Evolutionary conservation across 331 rosid species (phyloP).

Genomic region (Malus hybrid): DNA sequence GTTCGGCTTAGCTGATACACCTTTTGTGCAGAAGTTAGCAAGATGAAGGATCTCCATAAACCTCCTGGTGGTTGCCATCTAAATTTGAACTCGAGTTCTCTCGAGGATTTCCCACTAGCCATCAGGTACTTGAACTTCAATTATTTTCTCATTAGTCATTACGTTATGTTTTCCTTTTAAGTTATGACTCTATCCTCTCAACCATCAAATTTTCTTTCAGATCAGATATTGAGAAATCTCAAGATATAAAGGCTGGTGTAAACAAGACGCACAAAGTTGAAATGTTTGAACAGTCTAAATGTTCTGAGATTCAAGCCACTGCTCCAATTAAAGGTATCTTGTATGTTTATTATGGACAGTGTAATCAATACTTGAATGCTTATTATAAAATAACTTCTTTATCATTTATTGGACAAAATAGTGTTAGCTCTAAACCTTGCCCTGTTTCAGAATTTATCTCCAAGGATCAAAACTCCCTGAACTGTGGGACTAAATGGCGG

Average conservation of each 20-base stretch:
- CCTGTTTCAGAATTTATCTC: slow-evolving; percentile 43
- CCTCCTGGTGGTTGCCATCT: slow-evolving; percentile 14
- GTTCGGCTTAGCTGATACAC: slow-evolving; percentile 8
- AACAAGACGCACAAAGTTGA: slow-evolving; percentile 20
- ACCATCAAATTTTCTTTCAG: slow-evolving; percentile 25
- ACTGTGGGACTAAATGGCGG: slow-evolving; percentile 62
- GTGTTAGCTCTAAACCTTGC: not conserved
- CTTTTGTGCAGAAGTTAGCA: slow-evolving; percentile 32
- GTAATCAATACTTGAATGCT: slow-evolving; percentile 2
- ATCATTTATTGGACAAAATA: slow-evolving; percentile 12
- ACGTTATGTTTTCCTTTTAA: slow-evolving; percentile 1
- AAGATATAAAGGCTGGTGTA: slow-evolving; percentile 25
- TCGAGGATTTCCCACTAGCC: slow-evolving; percentile 29
- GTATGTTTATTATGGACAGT: not conserved
- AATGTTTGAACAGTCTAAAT: slow-evolving; percentile 22
- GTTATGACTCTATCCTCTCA: slow-evolving; percentile 5
- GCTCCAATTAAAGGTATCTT: slow-evolving; percentile 44
- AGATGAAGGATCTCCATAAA: slow-evolving; percentile 26
- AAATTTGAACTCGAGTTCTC: slow-evolving; percentile 13
- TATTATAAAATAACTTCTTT: slow-evolving; percentile 4
- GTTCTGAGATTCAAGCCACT: slow-evolving; percentile 29
- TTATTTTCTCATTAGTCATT: not conserved
- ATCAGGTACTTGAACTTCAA: slow-evolving; percentile 35
- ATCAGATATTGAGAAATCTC: slow-evolving; percentile 28
- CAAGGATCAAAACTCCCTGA: slow-evolving; percentile 41